These are phyloP conservation scores for Phytophthora parvispora DNA, from an alignment of 352 stramenopile genomes.

Conservation along the genomic window DNA sequence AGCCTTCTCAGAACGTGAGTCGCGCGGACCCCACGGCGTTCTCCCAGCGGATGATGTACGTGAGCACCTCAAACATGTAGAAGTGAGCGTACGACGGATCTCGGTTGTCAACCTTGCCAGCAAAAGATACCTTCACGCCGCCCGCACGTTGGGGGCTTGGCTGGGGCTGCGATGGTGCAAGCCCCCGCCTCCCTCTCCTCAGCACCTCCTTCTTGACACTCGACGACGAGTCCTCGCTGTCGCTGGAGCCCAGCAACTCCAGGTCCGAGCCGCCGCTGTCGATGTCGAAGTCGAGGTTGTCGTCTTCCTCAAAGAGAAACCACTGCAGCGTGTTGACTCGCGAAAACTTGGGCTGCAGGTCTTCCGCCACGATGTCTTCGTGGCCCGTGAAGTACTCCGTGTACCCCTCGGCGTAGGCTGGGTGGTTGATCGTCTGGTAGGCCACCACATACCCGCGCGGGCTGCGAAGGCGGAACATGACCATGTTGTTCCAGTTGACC, in stretches of 20 bases:
- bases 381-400: conserved; percentile 46
- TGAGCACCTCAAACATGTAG: conserved; percentile 62
- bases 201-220: conserved; percentile 17
- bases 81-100: conserved; percentile 51
- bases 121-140: conserved; percentile 55
- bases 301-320: conserved; percentile 45
- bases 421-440: conserved; percentile 55
- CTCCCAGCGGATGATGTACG: conserved; percentile 60
- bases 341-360: conserved; percentile 46
- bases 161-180: conserved; percentile 1
- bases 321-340: conserved; percentile 61
- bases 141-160: conserved; percentile 2
- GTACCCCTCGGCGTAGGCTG: conserved; percentile 41
- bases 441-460: conserved; percentile 55
- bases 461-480: conserved; percentile 59
- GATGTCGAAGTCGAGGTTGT: conserved; percentile 48
- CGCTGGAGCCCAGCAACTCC: conserved; percentile 42
- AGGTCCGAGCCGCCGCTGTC: conserved; percentile 48
- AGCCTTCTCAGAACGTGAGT: conserved; percentile 33
- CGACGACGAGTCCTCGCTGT: conserved; percentile 31
- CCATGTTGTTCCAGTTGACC: conserved; percentile 62
- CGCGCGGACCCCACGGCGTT: conserved; percentile 46
- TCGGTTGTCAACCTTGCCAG: conserved; percentile 54
- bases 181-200: conserved; percentile 14
- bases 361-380: conserved; percentile 32